Evolutionary conservation across 2,329 filamentous ascomycete species (phyloP).

Genomic region (Sarocladium oryzae): DNA sequence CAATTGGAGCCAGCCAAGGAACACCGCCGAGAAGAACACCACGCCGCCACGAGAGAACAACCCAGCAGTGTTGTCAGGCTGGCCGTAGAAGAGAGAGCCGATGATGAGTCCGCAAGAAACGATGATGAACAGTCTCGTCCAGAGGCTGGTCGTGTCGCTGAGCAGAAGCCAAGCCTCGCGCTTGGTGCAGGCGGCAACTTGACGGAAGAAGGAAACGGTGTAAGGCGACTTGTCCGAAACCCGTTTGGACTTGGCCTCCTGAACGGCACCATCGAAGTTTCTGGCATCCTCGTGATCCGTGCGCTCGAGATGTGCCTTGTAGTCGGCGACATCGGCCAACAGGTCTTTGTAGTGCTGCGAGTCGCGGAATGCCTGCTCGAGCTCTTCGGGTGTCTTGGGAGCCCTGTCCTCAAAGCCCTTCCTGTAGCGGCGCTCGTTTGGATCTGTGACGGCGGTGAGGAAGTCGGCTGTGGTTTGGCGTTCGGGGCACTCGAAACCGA

Average conservation of each 20-base stretch:
- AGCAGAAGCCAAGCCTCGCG: constrained; percentile 60
- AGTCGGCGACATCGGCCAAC: constrained; percentile 49
- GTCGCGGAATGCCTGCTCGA: constrained; percentile 58
- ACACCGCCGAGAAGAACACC: constrained; percentile 44
- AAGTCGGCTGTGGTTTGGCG: constrained; percentile 66
- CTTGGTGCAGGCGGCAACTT: constrained; percentile 62
- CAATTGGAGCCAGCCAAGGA: constrained; percentile 61
- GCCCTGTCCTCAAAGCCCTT: constrained; percentile 55
- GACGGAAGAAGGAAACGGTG: constrained; percentile 66
- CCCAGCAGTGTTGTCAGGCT: constrained; percentile 50
- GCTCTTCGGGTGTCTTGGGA: constrained; percentile 62
- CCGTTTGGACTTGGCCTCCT: constrained; percentile 55
- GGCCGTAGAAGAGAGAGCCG: constrained; percentile 70
- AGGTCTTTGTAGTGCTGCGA: constrained; percentile 55
- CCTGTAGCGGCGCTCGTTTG: constrained; percentile 61
- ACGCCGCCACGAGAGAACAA: constrained; percentile 50
- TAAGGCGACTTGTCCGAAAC: constrained; percentile 39
- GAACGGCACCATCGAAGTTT: constrained; percentile 60
- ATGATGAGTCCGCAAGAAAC: constrained; percentile 68
- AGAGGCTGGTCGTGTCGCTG: constrained; percentile 67
- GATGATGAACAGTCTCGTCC: constrained; percentile 76
- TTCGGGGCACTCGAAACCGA: constrained; percentile 64
- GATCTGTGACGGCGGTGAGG: constrained; percentile 56
- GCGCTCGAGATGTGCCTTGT: constrained; percentile 35
- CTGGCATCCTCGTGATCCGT: constrained; percentile 55